A percentile compares a stretch with the other conserved stretches of the same genome.
Conservation (phyloP, 202 grass and related monocot species). For the Zizania palustris region DNA sequence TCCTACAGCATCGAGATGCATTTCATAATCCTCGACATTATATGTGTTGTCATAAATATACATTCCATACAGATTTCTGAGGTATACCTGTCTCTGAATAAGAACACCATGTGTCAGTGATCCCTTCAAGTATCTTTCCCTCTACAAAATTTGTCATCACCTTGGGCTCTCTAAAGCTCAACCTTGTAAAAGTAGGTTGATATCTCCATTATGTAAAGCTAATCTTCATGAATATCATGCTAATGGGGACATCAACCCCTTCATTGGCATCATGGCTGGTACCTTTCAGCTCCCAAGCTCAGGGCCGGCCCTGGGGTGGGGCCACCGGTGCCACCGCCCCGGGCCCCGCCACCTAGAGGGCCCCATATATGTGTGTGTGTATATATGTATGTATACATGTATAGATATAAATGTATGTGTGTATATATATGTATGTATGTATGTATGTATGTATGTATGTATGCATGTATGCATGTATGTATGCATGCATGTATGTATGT, state of each 20-base stretch:
- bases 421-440: too few relatives aligned
- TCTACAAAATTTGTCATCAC: background rate
- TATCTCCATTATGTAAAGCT: conserved; percentile 8
- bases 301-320: too few relatives aligned
- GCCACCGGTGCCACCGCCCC: too few relatives aligned
- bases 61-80: background rate
- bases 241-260: conserved; percentile 34
- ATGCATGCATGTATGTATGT: too few relatives aligned
- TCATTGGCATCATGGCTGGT: background rate
- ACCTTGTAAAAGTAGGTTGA: background rate
- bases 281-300: conserved; percentile 34
- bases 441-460: too few relatives aligned
- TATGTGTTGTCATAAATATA: background rate
- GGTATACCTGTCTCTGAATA: background rate
- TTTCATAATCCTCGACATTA: background rate
- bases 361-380: too few relatives aligned
- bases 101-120: background rate
- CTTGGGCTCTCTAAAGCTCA: background rate
- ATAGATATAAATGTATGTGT: too few relatives aligned
- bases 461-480: too few relatives aligned
- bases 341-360: too few relatives aligned
- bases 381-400: too few relatives aligned
- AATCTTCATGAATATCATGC: background rate
- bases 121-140: background rate
- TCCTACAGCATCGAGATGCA: background rate